Conservation (phyloP, 1,139 yeast species). For the Suzukiozyma palmioleophila region DNA sequence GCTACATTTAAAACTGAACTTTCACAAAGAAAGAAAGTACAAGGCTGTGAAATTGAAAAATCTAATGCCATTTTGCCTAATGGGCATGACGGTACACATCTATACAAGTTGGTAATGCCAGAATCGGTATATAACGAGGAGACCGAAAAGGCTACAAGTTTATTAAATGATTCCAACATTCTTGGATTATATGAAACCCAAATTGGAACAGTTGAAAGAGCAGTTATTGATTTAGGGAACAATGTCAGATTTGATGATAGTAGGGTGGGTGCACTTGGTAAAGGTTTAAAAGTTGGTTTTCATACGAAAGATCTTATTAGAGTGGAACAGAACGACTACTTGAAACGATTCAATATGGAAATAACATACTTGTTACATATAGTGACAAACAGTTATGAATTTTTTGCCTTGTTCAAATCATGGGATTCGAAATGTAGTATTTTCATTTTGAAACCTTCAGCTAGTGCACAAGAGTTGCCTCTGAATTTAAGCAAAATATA, state of each 20-base stretch:
- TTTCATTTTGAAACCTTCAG: conserved; percentile 65
- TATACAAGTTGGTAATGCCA: conserved; percentile 65
- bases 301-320: conserved; percentile 53
- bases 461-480: conserved; percentile 64
- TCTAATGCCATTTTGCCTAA: conserved; percentile 65
- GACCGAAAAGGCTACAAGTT: conserved; percentile 51
- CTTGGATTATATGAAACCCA: conserved; percentile 77
- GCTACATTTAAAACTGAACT: conserved; percentile 57
- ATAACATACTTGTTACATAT: conserved; percentile 69
- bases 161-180: conserved; percentile 60
- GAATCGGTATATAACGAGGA: conserved; percentile 61
- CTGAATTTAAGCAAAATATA: conserved; percentile 52
- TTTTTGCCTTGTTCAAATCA: conserved; percentile 63
- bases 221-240: conserved; percentile 74
- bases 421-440: conserved; percentile 54
- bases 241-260: conserved; percentile 66
- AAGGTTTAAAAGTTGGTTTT: conserved; percentile 84
- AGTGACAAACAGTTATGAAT: conserved; percentile 72
- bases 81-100: conserved; percentile 54
- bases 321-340: conserved; percentile 47
- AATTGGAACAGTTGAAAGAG: conserved; percentile 64
- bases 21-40: conserved; percentile 42
- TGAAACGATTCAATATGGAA: conserved; percentile 53
- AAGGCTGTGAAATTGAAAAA: conserved; percentile 55
- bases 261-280: conserved; percentile 78